Evolutionary conservation across 148 eudicot genomes (phyloP), one percentile per base, ranked within the genome.

Genomic region (Fagopyrum tataricum): DNA sequence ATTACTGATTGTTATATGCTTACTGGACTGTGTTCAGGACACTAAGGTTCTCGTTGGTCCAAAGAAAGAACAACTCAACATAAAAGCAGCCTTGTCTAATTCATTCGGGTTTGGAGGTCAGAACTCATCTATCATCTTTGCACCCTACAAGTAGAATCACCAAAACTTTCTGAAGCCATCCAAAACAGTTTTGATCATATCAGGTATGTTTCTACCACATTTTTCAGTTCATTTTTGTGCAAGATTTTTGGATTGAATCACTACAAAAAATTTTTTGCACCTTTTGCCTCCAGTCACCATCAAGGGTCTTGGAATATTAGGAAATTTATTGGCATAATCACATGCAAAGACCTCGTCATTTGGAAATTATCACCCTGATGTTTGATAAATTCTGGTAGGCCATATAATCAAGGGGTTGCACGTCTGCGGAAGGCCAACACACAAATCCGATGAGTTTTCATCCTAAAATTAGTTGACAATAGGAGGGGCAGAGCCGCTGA

Each of bases 91-190:
- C 6, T 49, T 49, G 20, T 49, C 18, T 1, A 49, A 49, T 13
- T 96, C 99, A 9, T 96, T 96, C 70, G 99, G 99, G 48, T 96
- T 96, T 66, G 99, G 99, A 7, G 99, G 97, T n/a, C 99, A 96
- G 72, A 96, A 96, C 80, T 89, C 99, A 26, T 92, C 99, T 1
- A 88, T 96, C 85, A 78, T 96, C 71, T 90, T 96, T 82, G 96
- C 94, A 18, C 92, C 99, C 20, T 96, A 83, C 84, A 80, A 84
- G 79, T 92, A 90, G 85, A 77, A 77, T 66, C 64, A 7, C 44
- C 70, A 39, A 14, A 31, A 31, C 48, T 70, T 11, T 72, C 53
- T 42, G 21, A 56, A 68, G 79, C 41, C 48, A 51, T 49, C 48
- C 41, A 72, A n/a, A 43, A 68, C 43, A 72, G 43, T 74, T 77